A percentile compares a stretch with the other conserved stretches of the same genome.
Evolutionary conservation across 768 basidiomycete genomes (phyloP).

Genomic region (Tricholoma matsutake): DNA sequence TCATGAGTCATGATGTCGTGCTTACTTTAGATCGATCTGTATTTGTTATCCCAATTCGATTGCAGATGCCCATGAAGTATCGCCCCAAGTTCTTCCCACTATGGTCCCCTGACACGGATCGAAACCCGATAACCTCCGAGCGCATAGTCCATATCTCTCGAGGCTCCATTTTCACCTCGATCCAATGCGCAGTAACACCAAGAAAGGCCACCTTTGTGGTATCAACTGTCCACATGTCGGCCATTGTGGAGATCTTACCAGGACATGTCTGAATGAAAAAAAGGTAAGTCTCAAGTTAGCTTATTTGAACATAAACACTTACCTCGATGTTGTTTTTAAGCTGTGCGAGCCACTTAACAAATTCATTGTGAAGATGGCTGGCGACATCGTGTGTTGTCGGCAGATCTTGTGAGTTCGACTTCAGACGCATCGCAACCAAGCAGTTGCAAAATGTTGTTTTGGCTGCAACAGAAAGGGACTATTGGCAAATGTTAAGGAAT

Average conservation of each 20-base stretch:
- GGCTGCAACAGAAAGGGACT: not conserved
- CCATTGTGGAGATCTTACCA: slow-evolving; percentile 14
- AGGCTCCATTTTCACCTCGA: slow-evolving; percentile 6
- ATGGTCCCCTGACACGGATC: slow-evolving; percentile 19
- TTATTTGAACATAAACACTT: not conserved
- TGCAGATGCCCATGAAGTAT: slow-evolving; percentile 21
- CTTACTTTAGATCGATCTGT: slow-evolving; percentile 20
- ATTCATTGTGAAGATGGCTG: slow-evolving; percentile 13
- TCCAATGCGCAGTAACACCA: slow-evolving; percentile 21
- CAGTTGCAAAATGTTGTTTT: slow-evolving; percentile 1
- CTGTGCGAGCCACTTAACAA: slow-evolving; percentile 1
- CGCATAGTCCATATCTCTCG: slow-evolving; percentile 18
- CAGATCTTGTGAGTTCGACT: not conserved
- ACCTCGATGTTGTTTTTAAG: slow-evolving; percentile 9
- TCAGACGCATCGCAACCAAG: not conserved
- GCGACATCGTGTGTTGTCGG: slow-evolving; percentile 10
- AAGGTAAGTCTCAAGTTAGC: not conserved
- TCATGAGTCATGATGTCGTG: not conserved
- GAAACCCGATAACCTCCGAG: slow-evolving; percentile 21
- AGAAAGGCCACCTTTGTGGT: slow-evolving; percentile 9
- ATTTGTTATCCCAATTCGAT: slow-evolving; percentile 22
- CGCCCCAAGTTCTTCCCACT: slow-evolving; percentile 23
- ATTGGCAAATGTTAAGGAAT: no score
- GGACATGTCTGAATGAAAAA: slow-evolving; percentile 10
- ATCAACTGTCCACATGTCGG: slow-evolving; percentile 2